Evolutionary conservation across 495 filamentous ascomycete species (phyloP).

Genomic region (Penicillium arizonense): DNA sequence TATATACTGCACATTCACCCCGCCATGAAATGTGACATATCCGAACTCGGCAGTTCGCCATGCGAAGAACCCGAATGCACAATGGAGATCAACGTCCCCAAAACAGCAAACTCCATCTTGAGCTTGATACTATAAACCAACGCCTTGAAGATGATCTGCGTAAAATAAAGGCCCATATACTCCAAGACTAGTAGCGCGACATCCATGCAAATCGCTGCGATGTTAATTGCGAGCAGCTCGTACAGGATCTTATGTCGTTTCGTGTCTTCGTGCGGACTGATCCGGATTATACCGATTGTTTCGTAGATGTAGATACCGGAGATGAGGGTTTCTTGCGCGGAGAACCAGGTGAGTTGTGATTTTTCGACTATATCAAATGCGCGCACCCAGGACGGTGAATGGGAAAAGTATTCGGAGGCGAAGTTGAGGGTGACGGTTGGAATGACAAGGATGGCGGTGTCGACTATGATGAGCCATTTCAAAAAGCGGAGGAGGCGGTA

Average conservation of each 20-base stretch:
- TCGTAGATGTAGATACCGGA: conserved; percentile 49
- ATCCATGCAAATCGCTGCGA: conserved; percentile 43
- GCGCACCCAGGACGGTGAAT: conserved; percentile 34
- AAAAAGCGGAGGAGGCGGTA: conserved; percentile 34
- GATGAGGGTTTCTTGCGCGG: conserved; percentile 48
- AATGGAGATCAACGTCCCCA: conserved; percentile 28
- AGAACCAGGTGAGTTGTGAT: conserved; percentile 50
- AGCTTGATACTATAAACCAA: conserved; percentile 54
- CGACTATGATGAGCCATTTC: conserved; percentile 39
- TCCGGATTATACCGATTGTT: conserved; percentile 32
- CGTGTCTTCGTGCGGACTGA: conserved; percentile 23
- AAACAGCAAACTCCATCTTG: conserved; percentile 55
- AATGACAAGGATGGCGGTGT: conserved; percentile 39
- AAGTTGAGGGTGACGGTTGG: conserved; percentile 46
- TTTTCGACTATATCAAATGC: conserved; percentile 44
- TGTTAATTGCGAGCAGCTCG: conserved; percentile 46
- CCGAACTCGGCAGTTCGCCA: not conserved
- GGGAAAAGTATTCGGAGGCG: conserved; percentile 22
- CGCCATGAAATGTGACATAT: not conserved
- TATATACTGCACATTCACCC: not conserved
- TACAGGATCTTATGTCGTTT: conserved; percentile 35
- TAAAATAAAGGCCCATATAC: conserved; percentile 42
- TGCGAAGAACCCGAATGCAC: conserved; percentile 23
- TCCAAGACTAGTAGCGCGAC: conserved; percentile 44
- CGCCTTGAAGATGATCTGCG: conserved; percentile 48